Evolutionary conservation across 495 filamentous ascomycete genomes (phyloP).

Genomic region (Venustampulla echinocandica): DNA sequence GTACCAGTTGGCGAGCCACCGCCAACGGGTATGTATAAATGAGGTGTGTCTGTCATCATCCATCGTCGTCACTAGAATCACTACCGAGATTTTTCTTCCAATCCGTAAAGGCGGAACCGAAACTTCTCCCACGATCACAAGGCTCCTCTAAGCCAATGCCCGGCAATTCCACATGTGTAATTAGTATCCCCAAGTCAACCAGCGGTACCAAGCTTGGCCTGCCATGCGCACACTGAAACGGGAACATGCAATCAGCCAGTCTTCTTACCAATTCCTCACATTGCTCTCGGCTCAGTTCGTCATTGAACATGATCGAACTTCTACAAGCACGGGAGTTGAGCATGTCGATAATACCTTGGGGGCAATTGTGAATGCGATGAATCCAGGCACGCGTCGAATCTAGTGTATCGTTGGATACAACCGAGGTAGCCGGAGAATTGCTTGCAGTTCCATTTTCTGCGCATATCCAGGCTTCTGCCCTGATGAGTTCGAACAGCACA

Average conservation of each 20-base stretch:
- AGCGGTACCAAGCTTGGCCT: slow-evolving; percentile 70
- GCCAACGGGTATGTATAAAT: too few species aligned
- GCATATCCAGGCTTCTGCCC: slow-evolving; percentile 62
- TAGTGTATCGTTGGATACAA: neutral
- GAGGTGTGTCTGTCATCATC: too few species aligned
- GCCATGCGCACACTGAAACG: slow-evolving; percentile 90
- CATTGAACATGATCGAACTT: slow-evolving; percentile 96
- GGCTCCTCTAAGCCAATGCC: too few species aligned
- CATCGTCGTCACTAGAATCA: too few species aligned
- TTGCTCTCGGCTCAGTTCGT: slow-evolving; percentile 54
- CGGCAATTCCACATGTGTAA: too few species aligned
- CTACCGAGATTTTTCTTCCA: too few species aligned
- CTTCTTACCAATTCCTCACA: slow-evolving; percentile 54
- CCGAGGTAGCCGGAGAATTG: neutral
- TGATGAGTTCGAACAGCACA: slow-evolving; percentile 59
- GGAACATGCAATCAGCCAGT: slow-evolving; percentile 65
- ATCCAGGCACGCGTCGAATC: slow-evolving; percentile 11
- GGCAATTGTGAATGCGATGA: slow-evolving; percentile 51
- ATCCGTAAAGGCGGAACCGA: too few species aligned
- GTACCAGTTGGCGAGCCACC: too few species aligned
- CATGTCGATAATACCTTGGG: slow-evolving; percentile 72
- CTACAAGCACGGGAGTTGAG: slow-evolving; percentile 86
- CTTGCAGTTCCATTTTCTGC: slow-evolving; percentile 25
- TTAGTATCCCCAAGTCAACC: slow-evolving; percentile 45
- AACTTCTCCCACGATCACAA: too few species aligned